Evolutionary conservation across 768 basidiomycete genomes (phyloP), one percentile per base, ranked within the genome.

Genomic region (Lyophyllum decastes): DNA sequence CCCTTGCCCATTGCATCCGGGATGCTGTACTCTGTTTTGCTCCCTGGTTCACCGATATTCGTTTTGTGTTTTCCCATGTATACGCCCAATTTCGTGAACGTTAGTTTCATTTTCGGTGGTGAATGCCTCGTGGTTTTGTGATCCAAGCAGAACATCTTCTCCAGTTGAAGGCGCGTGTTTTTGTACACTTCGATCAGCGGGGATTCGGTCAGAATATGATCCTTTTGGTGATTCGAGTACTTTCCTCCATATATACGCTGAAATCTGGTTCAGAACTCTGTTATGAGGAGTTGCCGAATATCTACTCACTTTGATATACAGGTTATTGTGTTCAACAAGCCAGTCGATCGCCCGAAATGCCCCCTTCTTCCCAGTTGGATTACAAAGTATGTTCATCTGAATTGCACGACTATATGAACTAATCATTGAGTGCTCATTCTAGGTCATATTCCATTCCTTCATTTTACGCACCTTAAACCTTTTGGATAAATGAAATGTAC

Each of bases 261-360:
- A 40, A 4, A 53, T 34, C 2, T 24, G 25, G 8, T 56, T 16
- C n/a, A n/a, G n/a, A n/a, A n/a, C n/a, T n/a, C n/a, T n/a, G n/a
- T n/a, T n/a, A n/a, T n/a, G n/a, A n/a, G n/a, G n/a, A n/a, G 35
- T 45, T 27, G 26, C 6, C 33, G 17, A 48, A 19, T 21, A 22
- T n/a, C 50, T 35, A 17, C 27, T 56, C n/a, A 76, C 77, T 66
- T 79, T 81, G 7, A 68, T 77, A n/a, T 71, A 77, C 1, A 79
- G 67, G 55, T 81, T 80, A 30, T 78, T 73, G 1, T 73, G 64
- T 54, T 82, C n/a, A n/a, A n/a, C n/a, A n/a, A n/a, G n/a, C n/a
- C n/a, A n/a, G n/a, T n/a, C n/a, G n/a, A n/a, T n/a, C 77, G 19
- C 41, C 6, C 68, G 60, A 34, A 72, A 81, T 0, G 58, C 56